Conservation (phyloP, 805 yeast genomes). For the Starmerella ratchasimensis region DNA sequence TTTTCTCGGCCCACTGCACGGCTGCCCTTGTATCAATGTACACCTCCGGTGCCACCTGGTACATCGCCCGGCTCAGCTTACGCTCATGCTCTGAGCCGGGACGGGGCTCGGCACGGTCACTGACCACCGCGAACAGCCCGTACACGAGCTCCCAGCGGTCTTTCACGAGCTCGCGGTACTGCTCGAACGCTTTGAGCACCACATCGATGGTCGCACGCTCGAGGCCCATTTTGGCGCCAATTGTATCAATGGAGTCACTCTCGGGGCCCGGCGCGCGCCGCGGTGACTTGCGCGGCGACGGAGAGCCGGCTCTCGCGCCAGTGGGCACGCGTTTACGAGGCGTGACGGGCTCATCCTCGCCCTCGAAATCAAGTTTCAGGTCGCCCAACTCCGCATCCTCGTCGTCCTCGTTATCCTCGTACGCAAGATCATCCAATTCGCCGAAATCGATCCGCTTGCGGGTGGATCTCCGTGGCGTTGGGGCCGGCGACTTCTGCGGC, state of each 20-base stretch:
- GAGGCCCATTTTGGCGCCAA: conserved; percentile 11
- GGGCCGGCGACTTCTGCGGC: background rate
- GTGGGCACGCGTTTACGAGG: conserved; percentile 9
- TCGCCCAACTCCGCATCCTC: conserved; percentile 3
- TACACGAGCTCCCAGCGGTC: conserved; percentile 27
- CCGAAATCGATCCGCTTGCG: background rate
- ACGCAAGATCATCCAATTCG: background rate
- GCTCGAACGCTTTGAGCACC: conserved; percentile 21
- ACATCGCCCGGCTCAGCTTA: conserved; percentile 7
- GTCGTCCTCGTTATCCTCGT: conserved; percentile 6
- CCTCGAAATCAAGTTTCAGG: background rate
- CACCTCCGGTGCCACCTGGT: conserved; percentile 7
- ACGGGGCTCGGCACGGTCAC: conserved; percentile 24
- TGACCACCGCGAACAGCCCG: conserved; percentile 24
- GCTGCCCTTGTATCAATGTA: conserved; percentile 22
- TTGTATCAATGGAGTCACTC: background rate
- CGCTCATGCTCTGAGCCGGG: conserved; percentile 8
- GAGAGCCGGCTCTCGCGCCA: background rate
- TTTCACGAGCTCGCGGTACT: conserved; percentile 24
- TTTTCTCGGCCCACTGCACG: conserved; percentile 24
- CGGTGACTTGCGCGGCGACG: conserved; percentile 9
- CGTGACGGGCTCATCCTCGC: conserved; percentile 1
- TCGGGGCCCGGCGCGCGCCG: conserved; percentile 7
- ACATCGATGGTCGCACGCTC: conserved; percentile 9
- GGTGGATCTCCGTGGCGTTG: background rate